These are phyloP conservation scores for Massospora cicadina DNA, from an alignment of 371 early-diverging fungal genomes.

Conservation along the genomic window DNA sequence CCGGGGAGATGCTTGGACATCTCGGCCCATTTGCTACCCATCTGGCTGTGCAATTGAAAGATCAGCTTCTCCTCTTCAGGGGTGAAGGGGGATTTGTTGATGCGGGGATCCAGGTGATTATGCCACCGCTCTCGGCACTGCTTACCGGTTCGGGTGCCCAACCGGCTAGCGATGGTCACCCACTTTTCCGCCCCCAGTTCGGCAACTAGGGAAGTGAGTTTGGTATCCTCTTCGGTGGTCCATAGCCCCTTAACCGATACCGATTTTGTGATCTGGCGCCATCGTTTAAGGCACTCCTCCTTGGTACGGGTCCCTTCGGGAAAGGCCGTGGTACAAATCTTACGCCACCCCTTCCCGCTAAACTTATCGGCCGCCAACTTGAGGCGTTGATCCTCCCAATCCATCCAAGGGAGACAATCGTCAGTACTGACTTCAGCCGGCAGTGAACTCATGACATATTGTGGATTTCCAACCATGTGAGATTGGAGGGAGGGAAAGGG, in stretches of 20 bases:
- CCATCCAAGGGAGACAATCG: not conserved
- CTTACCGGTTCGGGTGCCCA: constrained; percentile 20
- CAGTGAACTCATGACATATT: not conserved
- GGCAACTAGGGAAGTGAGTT: constrained; percentile 15
- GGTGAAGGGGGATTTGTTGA: constrained; percentile 22
- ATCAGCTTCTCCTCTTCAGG: constrained; percentile 19
- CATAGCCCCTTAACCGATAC: constrained; percentile 21
- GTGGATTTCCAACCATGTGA: not conserved
- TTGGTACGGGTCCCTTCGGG: constrained; percentile 17
- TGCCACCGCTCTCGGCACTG: constrained; percentile 22
- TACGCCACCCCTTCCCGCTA: constrained; percentile 19
- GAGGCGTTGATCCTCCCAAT: constrained; percentile 15
- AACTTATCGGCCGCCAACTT: constrained; percentile 17
- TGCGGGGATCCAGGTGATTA: constrained; percentile 19
- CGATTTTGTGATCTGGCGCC: constrained; percentile 19
- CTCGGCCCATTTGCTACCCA: constrained; percentile 23
- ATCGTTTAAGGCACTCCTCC: constrained; percentile 19
- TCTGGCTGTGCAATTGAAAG: constrained; percentile 16
- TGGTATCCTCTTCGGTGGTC: constrained; percentile 22
- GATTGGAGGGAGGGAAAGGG: not conserved
- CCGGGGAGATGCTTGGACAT: constrained; percentile 22
- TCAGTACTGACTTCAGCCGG: not conserved
- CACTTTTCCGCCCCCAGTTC: constrained; percentile 21
- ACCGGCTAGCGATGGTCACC: constrained; percentile 19
- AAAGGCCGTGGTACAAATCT: constrained; percentile 17